Evolutionary conservation across 495 filamentous ascomycete genomes (phyloP), one percentile per base, ranked within the genome.

Genomic region (Physcia stellaris): DNA sequence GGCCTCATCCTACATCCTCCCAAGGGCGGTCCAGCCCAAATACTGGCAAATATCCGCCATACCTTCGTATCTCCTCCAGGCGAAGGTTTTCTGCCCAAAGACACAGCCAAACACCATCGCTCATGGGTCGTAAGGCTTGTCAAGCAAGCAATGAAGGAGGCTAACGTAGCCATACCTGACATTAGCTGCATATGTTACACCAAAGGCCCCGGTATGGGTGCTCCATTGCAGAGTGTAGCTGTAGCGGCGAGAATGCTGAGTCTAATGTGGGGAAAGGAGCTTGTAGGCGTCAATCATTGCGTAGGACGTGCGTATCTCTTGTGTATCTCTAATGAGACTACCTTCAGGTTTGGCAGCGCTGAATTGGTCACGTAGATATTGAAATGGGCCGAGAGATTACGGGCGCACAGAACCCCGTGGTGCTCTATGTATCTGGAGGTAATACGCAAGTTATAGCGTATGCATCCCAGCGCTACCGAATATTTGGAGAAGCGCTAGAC

Each of bases 401-500:
- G 15, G 83, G 82, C 39, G 84, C 92, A 11, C 53, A 66, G n/a
- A 86, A 95, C 60, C 90, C 90, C 1, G 83, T 95, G 19, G 90
- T 98, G 20, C 66, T 98, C 30, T 98, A 98, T 63, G 90, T 98
- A 24, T 86, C 79, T 13, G 90, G 90, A 39, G 90, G 90, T 38
- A 98, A 98, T 66, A 94, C 88, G 23, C 92, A 96, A 60, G 88
- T 96, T 6, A 96, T 98, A 48, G 90, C 90, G 22, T 98, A 96
- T 66, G 83, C 84, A 32, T 76, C 83, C 34, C 84, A 86, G 54
- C 71, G 86, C 39, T 98, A 98, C 63, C 80, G 90, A 16, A 96
- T 98, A 55, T 98, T 98, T 60, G 90, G 90, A 32, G 90, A 98
- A 63, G 81, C 92, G 4, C 77, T 98, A 16, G 90, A 98, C 53